Conservation (phyloP, 306 rosid species). For the Malus asiatica region DNA sequence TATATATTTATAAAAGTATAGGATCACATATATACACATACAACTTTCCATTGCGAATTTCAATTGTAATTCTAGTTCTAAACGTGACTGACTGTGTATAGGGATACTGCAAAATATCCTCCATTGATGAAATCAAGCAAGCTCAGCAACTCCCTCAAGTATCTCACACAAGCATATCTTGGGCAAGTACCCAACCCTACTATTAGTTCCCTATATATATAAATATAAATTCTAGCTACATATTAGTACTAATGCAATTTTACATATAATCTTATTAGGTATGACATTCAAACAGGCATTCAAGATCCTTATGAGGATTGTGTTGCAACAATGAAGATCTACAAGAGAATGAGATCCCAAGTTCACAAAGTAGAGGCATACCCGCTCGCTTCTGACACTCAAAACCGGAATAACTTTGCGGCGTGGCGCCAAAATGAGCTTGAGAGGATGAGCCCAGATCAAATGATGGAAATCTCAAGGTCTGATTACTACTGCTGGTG, state of each 20-base stretch:
- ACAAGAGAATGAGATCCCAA: constrained; percentile 73
- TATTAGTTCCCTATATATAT: not conserved
- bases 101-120: constrained; percentile 94
- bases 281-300: constrained; percentile 77
- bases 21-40: not conserved
- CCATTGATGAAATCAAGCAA: constrained; percentile 97
- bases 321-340: constrained; percentile 75
- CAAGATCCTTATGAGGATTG: constrained; percentile 90
- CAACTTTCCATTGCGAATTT: not conserved
- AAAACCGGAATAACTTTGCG: constrained; percentile 67
- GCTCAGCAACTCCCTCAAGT: constrained; percentile 90
- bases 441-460: constrained; percentile 80
- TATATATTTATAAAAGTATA: too few species aligned
- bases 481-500: constrained; percentile 98
- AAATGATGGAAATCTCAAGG: constrained; percentile 71
- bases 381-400: constrained; percentile 67
- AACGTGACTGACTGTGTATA: constrained; percentile 7
- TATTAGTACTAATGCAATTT: not conserved
- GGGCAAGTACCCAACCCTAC: constrained; percentile 45
- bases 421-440: constrained; percentile 67
- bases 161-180: constrained; percentile 78
- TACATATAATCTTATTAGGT: constrained; percentile 29
- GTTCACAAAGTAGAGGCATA: constrained; percentile 46
- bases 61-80: not conserved
- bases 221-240: not conserved